Percentiles rank a stretch among this genome's conserved stretches.
phyloP scores from a whole-genome alignment of 257 asterid species.

The Anisodus tanguticus region DNA sequence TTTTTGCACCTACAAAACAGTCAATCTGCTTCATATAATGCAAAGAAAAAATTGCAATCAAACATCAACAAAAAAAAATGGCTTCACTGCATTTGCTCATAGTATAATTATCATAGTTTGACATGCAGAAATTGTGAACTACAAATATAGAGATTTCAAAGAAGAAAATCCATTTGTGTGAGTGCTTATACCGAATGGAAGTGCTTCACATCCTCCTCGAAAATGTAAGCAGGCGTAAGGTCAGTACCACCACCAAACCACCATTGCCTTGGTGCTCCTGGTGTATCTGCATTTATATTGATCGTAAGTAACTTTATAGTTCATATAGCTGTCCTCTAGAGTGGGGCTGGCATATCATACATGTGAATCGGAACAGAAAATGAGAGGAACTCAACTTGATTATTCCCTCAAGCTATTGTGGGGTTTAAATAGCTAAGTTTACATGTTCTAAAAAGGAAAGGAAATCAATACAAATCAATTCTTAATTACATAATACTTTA shows the following conservation, averaged over 20 bases:
- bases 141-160: background rate
- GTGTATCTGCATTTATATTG: slow-evolving; percentile 65
- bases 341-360: background rate
- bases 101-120: background rate
- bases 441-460: too few species aligned
- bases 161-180: background rate
- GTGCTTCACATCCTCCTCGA: slow-evolving; percentile 95
- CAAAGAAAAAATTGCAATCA: background rate
- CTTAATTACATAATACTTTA: too few species aligned
- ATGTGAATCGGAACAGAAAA: too few species aligned
- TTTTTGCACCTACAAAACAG: slow-evolving; percentile 73
- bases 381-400: too few species aligned
- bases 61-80: background rate
- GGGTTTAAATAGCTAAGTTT: too few species aligned
- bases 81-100: background rate
- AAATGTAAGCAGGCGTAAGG: slow-evolving; percentile 94
- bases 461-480: too few species aligned
- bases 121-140: background rate
- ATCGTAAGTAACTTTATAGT: slow-evolving; percentile 30
- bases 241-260: slow-evolving; percentile 99
- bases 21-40: slow-evolving; percentile 20
- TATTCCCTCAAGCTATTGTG: too few species aligned
- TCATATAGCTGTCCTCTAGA: background rate
- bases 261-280: slow-evolving; percentile 96
- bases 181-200: slow-evolving; percentile 74